Base-by-base conservation (phyloP, 2,329 filamentous ascomycete genomes). In the Endocalyx cinctus region DNA sequence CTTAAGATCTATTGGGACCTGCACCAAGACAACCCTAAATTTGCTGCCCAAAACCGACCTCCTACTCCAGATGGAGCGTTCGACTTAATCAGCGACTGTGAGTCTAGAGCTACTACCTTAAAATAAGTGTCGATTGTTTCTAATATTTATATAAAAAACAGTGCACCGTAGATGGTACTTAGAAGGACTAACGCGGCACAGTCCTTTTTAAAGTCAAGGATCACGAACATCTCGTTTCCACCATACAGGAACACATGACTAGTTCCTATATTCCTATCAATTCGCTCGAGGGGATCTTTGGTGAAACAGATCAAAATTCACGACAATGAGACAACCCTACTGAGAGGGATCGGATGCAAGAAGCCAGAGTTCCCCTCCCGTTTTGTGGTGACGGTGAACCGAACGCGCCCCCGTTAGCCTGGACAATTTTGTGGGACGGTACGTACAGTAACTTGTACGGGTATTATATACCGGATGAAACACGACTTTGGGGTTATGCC, bases 211-310 rank as follows among this genome's bases (percentile, higher is more conserved):
- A 30, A 4, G 26, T 18, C 13, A 29, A 18, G 4, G 12, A 33
- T 22, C 34, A 40, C 27, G 29, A 38, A 15, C 4, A 33, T 39
- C 58, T 63, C 43, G 56, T 62, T 5, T 37, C 41, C 4, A 49
- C 49, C 27, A 52, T 54, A 38, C 58, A 61, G 44, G 54, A 19
- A 11, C 7, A 29, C 27, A 16, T 29, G 14, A 29, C 5, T 6
- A 29, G 5, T 16, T 29, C 16, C 17, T 20, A 31, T 11, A 14
- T 31, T 17, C 14, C 17, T 11, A 11, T 13, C 5, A 19, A 15
- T n/a, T n/a, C n/a, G n/a, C n/a, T n/a, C n/a, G n/a, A n/a, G n/a
- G n/a, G n/a, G n/a, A n/a, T n/a, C n/a, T n/a, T n/a, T n/a, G n/a
- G n/a, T n/a, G n/a, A n/a, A n/a, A n/a, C n/a, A n/a, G n/a, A n/a